Evolutionary conservation across 805 yeast genomes (phyloP).

Genomic region (Metschnikowia noctiluminum): DNA sequence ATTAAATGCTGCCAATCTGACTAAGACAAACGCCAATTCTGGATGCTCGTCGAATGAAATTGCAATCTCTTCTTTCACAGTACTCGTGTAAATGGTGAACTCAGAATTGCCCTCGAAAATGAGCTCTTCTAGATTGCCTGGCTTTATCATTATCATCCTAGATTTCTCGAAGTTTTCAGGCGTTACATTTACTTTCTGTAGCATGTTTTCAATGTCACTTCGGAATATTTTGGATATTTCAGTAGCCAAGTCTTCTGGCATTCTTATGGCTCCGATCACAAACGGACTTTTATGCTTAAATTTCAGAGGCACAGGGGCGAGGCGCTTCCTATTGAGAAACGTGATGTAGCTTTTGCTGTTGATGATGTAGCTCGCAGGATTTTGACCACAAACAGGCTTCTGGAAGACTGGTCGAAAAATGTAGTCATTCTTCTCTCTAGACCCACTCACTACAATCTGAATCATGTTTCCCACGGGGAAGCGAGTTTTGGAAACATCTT

Average conservation of each 20-base stretch:
- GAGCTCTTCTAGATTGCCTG: background rate
- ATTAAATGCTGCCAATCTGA: constrained; percentile 3
- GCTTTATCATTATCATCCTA: background rate
- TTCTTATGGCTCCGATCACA: constrained; percentile 3
- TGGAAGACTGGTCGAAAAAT: constrained; percentile 19
- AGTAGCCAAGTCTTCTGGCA: constrained; percentile 13
- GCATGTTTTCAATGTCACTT: background rate
- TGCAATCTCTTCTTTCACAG: constrained; percentile 11
- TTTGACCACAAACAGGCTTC: constrained; percentile 14
- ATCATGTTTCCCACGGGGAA: constrained; percentile 30
- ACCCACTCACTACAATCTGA: constrained; percentile 15
- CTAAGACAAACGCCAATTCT: constrained; percentile 6
- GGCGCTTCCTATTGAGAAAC: constrained; percentile 17
- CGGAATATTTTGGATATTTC: constrained; percentile 12
- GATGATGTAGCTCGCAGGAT: constrained; percentile 27
- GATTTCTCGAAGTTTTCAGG: background rate
- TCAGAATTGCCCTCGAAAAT: background rate
- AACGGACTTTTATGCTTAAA: constrained; percentile 13
- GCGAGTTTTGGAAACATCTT: constrained; percentile 22
- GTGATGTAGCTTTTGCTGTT: constrained; percentile 22
- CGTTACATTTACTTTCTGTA: background rate
- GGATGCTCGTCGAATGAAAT: constrained; percentile 18
- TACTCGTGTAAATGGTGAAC: constrained; percentile 17
- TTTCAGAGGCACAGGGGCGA: constrained; percentile 27
- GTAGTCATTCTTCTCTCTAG: constrained; percentile 1